Base-by-base conservation (phyloP, 495 filamentous ascomycete genomes). In the Parachaetomium inaequale region DNA sequence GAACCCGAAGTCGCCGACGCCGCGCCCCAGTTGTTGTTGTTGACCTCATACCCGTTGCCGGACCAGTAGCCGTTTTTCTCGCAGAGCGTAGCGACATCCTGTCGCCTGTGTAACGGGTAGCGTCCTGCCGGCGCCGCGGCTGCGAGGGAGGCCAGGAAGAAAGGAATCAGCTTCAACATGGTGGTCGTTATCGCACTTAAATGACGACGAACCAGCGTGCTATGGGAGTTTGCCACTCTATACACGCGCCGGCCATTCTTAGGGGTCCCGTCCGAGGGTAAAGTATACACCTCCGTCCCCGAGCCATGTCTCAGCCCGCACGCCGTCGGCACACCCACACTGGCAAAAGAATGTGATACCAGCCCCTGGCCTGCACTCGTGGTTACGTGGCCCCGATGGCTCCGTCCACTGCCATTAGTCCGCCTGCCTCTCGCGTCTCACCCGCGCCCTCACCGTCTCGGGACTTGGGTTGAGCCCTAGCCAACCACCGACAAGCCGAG, bases 21-120 rank as follows among this genome's bases (percentile, higher is more conserved):
- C 25, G 69, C 58, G 47, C 78, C 78, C 79, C 79, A 81, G 7
- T 77, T 59, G 59, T 80, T 81, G 75, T 81, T 81, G 74, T 74
- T 76, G 54, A 79, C 56, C 23, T 68, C 70, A 63, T 82, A 81
- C 19, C 63, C 68, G 52, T 66, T 62, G 54, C 63, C 55, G 19
- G 70, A 50, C 64, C 65, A 70, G 63, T 67, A 72, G 29, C 58
- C 71, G 59, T 74, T 79, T 55, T 76, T 75, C 7, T 67, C 64
- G 64, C 75, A 79, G 36, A 79, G 70, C 21, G 62, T 63, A 63
- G 71, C 55, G 15, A 34, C 15, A n/a, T 66, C 43, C 14, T 56
- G 61, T 26, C 21, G 28, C 31, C 29, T 17, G 7, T 53, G 28
- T 28, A 32, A 15, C 23, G 12, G 4, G 8, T 23, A n/a, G 3